A percentile compares a stretch with the other conserved stretches of the same genome.
phyloP scores from a whole-genome alignment of 2,329 filamentous ascomycete genomes.

The Calonectria naviculata region DNA sequence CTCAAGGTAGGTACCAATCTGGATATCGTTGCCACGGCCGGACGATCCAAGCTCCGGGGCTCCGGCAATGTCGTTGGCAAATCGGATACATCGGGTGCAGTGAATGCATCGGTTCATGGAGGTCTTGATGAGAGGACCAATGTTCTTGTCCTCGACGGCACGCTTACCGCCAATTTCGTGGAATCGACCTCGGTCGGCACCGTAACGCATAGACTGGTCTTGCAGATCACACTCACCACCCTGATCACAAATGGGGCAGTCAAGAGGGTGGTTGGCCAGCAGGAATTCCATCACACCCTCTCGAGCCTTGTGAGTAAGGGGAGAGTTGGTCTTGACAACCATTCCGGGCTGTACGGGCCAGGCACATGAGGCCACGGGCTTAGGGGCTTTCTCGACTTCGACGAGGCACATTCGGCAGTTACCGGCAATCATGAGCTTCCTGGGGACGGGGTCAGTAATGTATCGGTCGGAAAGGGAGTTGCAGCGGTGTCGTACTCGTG shows the following conservation, averaged over 20 bases:
- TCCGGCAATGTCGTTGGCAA: slow-evolving; percentile 96
- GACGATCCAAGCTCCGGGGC: slow-evolving; percentile 95
- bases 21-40: slow-evolving; percentile 95
- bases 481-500: slow-evolving; percentile 78
- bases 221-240: slow-evolving; percentile 99
- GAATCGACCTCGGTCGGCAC: slow-evolving; percentile 94
- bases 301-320: slow-evolving; percentile 94
- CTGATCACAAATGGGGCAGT: slow-evolving; percentile 98
- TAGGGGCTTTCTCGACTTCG: slow-evolving; percentile 95
- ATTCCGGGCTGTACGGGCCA: slow-evolving; percentile 99
- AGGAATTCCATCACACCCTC: slow-evolving; percentile 99
- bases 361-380: slow-evolving; percentile 97
- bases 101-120: slow-evolving; percentile 99
- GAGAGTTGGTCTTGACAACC: slow-evolving; percentile 99
- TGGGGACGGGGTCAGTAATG: slow-evolving; percentile 60
- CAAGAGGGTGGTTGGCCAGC: slow-evolving; percentile 93
- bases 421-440: slow-evolving; percentile 98
- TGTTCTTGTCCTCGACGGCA: slow-evolving; percentile 99
- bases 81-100: slow-evolving; percentile 97
- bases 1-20: slow-evolving; percentile 98
- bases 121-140: slow-evolving; percentile 97
- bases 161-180: slow-evolving; percentile 97
- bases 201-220: slow-evolving; percentile 99
- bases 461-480: slow-evolving; percentile 39
- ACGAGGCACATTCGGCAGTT: slow-evolving; percentile 99